These are phyloP conservation scores for Smittium mucronatum DNA, from an alignment of 371 early-diverging fungal species.

Conservation along the genomic window DNA sequence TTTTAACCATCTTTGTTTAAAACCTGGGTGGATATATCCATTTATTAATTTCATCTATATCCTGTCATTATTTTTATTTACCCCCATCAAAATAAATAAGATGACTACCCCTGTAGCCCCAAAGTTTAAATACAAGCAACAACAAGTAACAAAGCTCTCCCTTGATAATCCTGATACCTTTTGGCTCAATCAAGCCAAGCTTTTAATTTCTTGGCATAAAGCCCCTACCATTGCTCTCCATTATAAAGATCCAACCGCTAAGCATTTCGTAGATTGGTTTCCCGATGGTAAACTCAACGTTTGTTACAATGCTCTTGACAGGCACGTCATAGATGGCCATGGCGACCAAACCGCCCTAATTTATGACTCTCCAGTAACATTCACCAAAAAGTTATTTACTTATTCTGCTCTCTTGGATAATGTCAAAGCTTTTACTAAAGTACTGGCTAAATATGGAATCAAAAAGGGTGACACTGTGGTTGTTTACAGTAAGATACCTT, in stretches of 20 bases:
- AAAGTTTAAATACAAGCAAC: constrained; percentile 15
- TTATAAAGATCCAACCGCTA: not conserved
- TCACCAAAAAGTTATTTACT: constrained; percentile 44
- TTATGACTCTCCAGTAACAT: constrained; percentile 59
- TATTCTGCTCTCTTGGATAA: constrained; percentile 59
- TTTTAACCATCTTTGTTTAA: no score
- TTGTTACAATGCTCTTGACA: constrained; percentile 85
- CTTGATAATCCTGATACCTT: constrained; percentile 26
- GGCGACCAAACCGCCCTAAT: constrained; percentile 58
- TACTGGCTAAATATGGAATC: constrained; percentile 54
- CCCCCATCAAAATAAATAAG: no score
- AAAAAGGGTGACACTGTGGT: constrained; percentile 68
- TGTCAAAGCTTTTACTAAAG: constrained; percentile 62
- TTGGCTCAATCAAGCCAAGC: constrained; percentile 27
- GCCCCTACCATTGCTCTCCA: constrained; percentile 18
- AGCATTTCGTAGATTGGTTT: constrained; percentile 35
- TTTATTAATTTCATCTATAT: no score
- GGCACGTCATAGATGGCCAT: constrained; percentile 48
- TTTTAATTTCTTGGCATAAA: constrained; percentile 25
- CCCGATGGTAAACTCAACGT: constrained; percentile 69
- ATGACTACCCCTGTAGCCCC: no score
- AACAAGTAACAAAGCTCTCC: constrained; percentile 19
- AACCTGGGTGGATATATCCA: no score
- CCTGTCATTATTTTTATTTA: no score
- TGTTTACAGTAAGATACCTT: constrained; percentile 60